Evolutionary conservation across 140 eudicot species (phyloP).

Genomic region (Anethum foeniculum): DNA sequence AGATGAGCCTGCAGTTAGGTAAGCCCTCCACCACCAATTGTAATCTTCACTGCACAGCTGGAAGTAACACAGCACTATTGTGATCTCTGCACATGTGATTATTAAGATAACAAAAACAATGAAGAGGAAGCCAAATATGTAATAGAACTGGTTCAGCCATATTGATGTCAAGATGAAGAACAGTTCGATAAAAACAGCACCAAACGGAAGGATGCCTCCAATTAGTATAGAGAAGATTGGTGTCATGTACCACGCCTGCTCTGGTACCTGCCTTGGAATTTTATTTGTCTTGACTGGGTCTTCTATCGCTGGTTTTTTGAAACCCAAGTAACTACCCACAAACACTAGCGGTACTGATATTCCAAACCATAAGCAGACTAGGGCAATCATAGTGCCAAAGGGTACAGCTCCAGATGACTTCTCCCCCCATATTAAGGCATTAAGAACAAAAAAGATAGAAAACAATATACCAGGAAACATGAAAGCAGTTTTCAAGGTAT

Average conservation of each 20-base stretch:
- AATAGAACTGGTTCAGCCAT: slow-evolving; percentile 83
- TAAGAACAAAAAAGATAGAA: slow-evolving; percentile 46
- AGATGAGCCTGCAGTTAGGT: slow-evolving; percentile 75
- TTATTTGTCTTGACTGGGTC: slow-evolving; percentile 15
- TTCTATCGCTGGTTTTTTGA: slow-evolving; percentile 14
- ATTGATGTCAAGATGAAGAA: slow-evolving; percentile 81
- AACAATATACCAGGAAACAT: slow-evolving; percentile 63
- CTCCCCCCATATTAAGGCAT: slow-evolving; percentile 60
- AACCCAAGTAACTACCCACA: slow-evolving; percentile 19
- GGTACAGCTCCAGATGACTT: slow-evolving; percentile 68
- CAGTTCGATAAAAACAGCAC: slow-evolving; percentile 81
- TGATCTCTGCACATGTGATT: slow-evolving; percentile 75
- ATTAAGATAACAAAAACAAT: slow-evolving; percentile 69
- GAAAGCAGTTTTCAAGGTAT: slow-evolving; percentile 52
- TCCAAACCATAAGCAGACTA: slow-evolving; percentile 56
- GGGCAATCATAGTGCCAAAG: slow-evolving; percentile 53
- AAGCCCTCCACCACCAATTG: slow-evolving; percentile 94
- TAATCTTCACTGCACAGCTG: slow-evolving; percentile 86
- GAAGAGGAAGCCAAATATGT: slow-evolving; percentile 83
- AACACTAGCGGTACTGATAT: slow-evolving; percentile 60
- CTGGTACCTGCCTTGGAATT: slow-evolving; percentile 71
- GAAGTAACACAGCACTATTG: slow-evolving; percentile 72
- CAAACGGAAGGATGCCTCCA: slow-evolving; percentile 86
- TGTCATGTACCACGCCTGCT: slow-evolving; percentile 90
- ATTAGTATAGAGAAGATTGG: slow-evolving; percentile 73